A percentile compares a stretch with the other conserved stretches of the same genome.
Conservation (phyloP, 2,329 filamentous ascomycete species). For the Cytospora mali region DNA sequence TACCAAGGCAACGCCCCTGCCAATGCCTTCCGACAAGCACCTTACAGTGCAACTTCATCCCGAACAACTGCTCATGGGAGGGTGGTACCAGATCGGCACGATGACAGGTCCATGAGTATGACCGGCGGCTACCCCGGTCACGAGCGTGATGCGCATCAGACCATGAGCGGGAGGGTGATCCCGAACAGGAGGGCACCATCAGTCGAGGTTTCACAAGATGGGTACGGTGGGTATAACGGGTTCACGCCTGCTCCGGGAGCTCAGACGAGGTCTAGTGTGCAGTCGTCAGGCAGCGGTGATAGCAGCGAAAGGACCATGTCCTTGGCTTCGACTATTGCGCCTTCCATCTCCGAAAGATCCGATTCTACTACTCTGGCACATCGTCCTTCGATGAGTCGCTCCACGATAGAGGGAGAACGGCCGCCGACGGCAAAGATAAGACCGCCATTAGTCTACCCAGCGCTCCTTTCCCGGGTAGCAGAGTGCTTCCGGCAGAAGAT, state of each 20-base stretch:
- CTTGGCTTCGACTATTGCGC: constrained; percentile 82
- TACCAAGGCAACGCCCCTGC: constrained; percentile 64
- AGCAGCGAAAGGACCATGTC: constrained; percentile 73
- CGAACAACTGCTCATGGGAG: constrained; percentile 89
- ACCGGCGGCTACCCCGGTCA: constrained; percentile 70
- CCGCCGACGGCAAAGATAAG: constrained; percentile 64
- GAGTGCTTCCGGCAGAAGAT: constrained; percentile 92
- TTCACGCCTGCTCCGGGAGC: constrained; percentile 53
- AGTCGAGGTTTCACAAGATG: constrained; percentile 31
- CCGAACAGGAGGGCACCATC: constrained; percentile 63
- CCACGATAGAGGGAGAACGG: constrained; percentile 57
- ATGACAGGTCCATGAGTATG: constrained; percentile 96
- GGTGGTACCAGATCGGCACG: constrained; percentile 85
- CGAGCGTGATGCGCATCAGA: constrained; percentile 81
- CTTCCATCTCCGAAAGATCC: constrained; percentile 55
- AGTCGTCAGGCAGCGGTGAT: constrained; percentile 57
- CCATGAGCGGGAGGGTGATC: constrained; percentile 90
- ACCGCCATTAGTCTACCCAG: constrained; percentile 89
- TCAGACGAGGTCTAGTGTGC: constrained; percentile 63
- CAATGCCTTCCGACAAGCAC: constrained; percentile 77
- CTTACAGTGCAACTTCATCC: constrained; percentile 67
- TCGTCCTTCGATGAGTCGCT: constrained; percentile 58
- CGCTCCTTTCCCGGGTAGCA: constrained; percentile 87
- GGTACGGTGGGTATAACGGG: constrained; percentile 40
- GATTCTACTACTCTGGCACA: constrained; percentile 46